Evolutionary conservation across 2,329 filamentous ascomycete species (phyloP), one percentile per base, ranked within the genome.

Genomic region (Phaeosphaeriaceae sp.): DNA sequence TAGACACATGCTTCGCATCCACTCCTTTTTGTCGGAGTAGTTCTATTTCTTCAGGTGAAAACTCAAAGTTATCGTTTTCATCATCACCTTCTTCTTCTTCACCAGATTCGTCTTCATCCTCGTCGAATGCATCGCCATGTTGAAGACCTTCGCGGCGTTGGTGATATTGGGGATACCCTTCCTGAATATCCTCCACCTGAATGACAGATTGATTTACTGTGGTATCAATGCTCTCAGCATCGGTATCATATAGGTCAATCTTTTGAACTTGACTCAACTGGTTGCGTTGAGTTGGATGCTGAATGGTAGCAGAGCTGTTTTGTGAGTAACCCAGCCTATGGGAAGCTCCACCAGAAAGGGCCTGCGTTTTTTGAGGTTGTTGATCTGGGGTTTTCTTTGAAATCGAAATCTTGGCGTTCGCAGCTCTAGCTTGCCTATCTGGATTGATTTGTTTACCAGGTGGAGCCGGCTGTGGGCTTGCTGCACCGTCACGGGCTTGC

Each of bases 211-310:
- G 52, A 18, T 66, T 56, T 1, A 65, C 53, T 18, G 70, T 74
- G 4, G 66, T 71, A 37, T 73, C 72, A 21, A 74, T 57, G 42
- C 68, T 72, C 33, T 67, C 71, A 20, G 65, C 66, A 50, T 76
- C 73, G 49, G 74, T 76, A 40, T 68, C 73, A 39, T 68, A 75
- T 0, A 34, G 41, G 52, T 69, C 64, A 48, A 49, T 50, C 41
- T 56, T 60, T 16, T 50, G 30, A 21, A 38, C 35, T n/a, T 39
- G 50, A 42, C 48, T 54, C 37, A 51, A 43, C 0, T 48, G 53
- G 43, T 50, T 54, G 26, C 44, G 55, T 26, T 54, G 59, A 7
- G 42, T 46, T 20, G 55, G 48, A 28, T 54, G 60, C 45, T 62
- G 56, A 8, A 56, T 15, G 3, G 41, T 15, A 30, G 50, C 49